Base-by-base conservation (phyloP, 192 early-diverging fungal genomes). In the Backusella australiensis region DNA sequence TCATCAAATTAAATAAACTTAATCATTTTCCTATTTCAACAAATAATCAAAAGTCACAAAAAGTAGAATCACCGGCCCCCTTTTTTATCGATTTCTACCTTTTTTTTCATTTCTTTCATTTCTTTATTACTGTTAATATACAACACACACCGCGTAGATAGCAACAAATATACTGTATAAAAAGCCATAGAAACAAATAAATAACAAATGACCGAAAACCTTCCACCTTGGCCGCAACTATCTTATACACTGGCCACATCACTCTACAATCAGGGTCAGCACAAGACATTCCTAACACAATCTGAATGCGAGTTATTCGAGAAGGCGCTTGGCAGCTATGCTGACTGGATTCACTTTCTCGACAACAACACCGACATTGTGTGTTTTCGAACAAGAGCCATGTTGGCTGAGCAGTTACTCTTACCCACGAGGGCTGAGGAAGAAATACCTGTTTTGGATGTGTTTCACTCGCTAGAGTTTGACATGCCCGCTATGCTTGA, bases 361-460 rank as follows among this genome's bases (percentile, higher is more conserved):
- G 36, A 59, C 23, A 21, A 15, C 12, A 39, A 34, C 9, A n/a
- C 23, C 12, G 23, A 32, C 15, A 7, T 92, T 17, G 86, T 86
- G 32, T 49, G 46, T 49, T 93, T 90, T 75, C 90, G 93, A 52
- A 87, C 89, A 34, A 90, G 94, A 41, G 73, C 89, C 11, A 91
- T 92, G 84, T 86, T 95, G 15, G 94, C 91, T 83, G 94, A 95
- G 72, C 92, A 94, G 77, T 82, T 90, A 6, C 46, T 49, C 0
- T 19, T 49, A 19, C 46, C 49, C 8, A 21, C 49, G 6, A 39
- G 76, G 82, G 34, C 36, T 15, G 11, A 42, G 42, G 11, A 65
- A 21, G 4, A 83, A 52, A 52, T 90, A 11, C 84, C 86, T 41
- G 77, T 92, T 26, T 88, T 88, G 44, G 91, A 94, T 77, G 73